Percentiles rank a stretch among this genome's conserved stretches.
These are phyloP conservation scores for Nadsonia commutata DNA, from an alignment of 1,139 yeast species.

Conservation along the genomic window DNA sequence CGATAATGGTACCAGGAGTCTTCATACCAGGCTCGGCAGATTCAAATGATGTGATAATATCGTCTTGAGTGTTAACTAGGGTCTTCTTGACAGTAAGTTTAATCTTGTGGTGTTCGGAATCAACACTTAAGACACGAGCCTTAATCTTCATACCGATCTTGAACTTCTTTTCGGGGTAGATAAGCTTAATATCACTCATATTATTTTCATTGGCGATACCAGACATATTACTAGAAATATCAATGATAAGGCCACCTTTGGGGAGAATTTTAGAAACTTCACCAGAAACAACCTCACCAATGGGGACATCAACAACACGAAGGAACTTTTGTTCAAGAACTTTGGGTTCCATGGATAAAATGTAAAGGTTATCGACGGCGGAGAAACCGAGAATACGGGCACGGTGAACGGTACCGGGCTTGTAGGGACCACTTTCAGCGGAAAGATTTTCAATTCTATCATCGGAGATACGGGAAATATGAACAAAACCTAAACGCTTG, in stretches of 20 bases:
- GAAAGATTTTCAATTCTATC: constrained; percentile 30
- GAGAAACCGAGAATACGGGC: constrained; percentile 71
- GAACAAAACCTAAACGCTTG: constrained; percentile 24
- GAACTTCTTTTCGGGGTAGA: constrained; percentile 85
- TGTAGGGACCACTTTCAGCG: constrained; percentile 26
- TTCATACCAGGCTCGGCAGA: constrained; percentile 43
- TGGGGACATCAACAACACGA: constrained; percentile 54
- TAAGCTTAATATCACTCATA: constrained; percentile 70
- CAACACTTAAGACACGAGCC: constrained; percentile 43
- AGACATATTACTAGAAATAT: constrained; percentile 48
- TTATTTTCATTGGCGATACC: constrained; percentile 67
- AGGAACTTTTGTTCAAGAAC: constrained; percentile 51
- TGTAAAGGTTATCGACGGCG: constrained; percentile 47
- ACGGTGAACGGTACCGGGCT: constrained; percentile 47
- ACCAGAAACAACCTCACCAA: constrained; percentile 47
- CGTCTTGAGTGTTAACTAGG: constrained; percentile 52
- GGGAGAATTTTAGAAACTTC: constrained; percentile 54
- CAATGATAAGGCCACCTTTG: constrained; percentile 56
- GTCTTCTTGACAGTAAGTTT: constrained; percentile 71
- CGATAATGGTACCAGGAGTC: constrained; percentile 63
- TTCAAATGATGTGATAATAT: constrained; percentile 38
- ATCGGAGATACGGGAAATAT: constrained; percentile 51
- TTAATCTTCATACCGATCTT: constrained; percentile 68
- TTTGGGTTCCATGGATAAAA: constrained; percentile 54
- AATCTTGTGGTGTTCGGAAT: constrained; percentile 30